These are phyloP conservation scores for Cerrena zonata DNA, from an alignment of 1,284 basidiomycete genomes.

Conservation along the genomic window DNA sequence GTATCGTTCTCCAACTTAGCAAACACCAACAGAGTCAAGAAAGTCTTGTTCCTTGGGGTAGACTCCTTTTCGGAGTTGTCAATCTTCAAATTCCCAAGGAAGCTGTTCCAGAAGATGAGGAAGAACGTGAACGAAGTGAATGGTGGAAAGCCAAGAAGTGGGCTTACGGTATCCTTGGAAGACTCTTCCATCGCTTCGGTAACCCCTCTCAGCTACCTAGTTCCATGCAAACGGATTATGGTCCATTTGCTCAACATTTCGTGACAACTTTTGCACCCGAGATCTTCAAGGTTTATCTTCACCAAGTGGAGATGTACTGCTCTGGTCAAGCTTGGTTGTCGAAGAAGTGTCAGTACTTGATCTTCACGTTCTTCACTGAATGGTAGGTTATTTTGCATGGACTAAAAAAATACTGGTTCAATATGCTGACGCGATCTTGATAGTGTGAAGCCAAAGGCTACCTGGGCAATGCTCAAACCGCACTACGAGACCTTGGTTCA, in stretches of 20 bases:
- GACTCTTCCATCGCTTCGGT: slow-evolving; percentile 76
- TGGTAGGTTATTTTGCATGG: slow-evolving; percentile 47
- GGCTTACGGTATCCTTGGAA: slow-evolving; percentile 71
- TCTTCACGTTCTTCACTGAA: slow-evolving; percentile 78
- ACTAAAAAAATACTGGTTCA: not conserved
- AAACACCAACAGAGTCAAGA: slow-evolving; percentile 68
- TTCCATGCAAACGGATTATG: slow-evolving; percentile 64
- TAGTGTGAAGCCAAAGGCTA: slow-evolving; percentile 84
- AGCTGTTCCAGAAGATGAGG: slow-evolving; percentile 58
- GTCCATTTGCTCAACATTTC: slow-evolving; percentile 71
- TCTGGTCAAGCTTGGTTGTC: slow-evolving; percentile 71
- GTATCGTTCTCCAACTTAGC: slow-evolving; percentile 67
- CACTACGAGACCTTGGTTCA: slow-evolving; percentile 71
- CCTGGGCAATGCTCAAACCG: slow-evolving; percentile 79
- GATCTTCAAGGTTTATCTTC: slow-evolving; percentile 74
- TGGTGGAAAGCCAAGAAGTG: slow-evolving; percentile 91
- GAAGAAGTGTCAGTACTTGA: slow-evolving; percentile 74
- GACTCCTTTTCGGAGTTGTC: slow-evolving; percentile 72
- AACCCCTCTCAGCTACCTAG: slow-evolving; percentile 79
- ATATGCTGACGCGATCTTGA: slow-evolving; percentile 7
- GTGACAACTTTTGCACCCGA: slow-evolving; percentile 75
- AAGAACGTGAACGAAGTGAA: slow-evolving; percentile 69
- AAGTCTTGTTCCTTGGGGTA: slow-evolving; percentile 78
- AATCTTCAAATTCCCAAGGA: slow-evolving; percentile 62
- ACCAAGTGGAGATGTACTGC: slow-evolving; percentile 69